These are phyloP conservation scores for Lyophyllum decastes DNA, from an alignment of 768 basidiomycete species.

Conservation along the genomic window DNA sequence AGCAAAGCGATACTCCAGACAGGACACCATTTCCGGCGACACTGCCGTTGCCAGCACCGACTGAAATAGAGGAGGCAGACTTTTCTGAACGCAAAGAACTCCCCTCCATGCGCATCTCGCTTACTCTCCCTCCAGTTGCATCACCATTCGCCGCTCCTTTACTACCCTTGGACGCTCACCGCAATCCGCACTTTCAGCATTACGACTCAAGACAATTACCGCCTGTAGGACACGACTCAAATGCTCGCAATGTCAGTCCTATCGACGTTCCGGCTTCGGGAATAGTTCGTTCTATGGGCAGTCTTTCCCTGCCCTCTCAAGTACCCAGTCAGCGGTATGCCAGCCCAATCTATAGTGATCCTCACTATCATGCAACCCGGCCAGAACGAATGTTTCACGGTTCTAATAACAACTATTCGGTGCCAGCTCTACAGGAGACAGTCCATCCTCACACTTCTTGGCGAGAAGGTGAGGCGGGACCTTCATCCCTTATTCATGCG, in stretches of 20 bases:
- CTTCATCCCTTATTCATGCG: constrained; percentile 35
- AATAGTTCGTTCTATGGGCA: constrained; percentile 18
- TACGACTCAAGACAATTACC: constrained; percentile 9
- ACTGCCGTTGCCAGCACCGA: constrained; percentile 11
- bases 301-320: constrained; percentile 16
- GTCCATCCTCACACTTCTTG: constrained; percentile 18
- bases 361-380: constrained; percentile 27
- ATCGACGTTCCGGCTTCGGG: constrained; percentile 17
- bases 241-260: constrained; percentile 5
- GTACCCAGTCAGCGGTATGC: constrained; percentile 23
- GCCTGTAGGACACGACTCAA: constrained; percentile 1
- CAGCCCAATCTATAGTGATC: constrained; percentile 32
- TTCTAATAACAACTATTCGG: constrained; percentile 13
- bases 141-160: constrained; percentile 13
- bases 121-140: constrained; percentile 11
- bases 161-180: constrained; percentile 8
- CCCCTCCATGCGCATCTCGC: constrained; percentile 16
- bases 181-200: constrained; percentile 5
- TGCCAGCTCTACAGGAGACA: constrained; percentile 17
- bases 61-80: constrained; percentile 11
- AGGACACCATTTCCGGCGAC: constrained; percentile 13
- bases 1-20: constrained; percentile 27
- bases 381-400: constrained; percentile 25
- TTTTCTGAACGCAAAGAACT: constrained; percentile 9
- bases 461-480: constrained; percentile 47